A percentile compares a stretch with the other conserved stretches of the same genome.
phyloP scores from a whole-genome alignment of 176 grass and related monocot species.

The Elaeis guineensis region DNA sequence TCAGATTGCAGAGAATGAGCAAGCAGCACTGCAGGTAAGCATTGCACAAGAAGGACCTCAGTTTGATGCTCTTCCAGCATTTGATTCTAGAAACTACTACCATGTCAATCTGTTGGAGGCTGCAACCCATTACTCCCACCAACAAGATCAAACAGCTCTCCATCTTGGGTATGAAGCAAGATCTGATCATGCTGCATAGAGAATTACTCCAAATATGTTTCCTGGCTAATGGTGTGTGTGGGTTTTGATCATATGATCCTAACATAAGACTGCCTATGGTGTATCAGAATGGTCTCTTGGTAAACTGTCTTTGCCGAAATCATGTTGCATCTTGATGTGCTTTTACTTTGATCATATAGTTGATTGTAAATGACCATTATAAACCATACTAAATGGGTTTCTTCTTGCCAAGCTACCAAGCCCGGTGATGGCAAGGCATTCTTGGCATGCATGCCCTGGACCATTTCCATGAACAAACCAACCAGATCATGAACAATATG shows the following conservation, averaged over 20 bases:
- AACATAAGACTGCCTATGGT: too few relatives aligned
- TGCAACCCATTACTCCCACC: background rate
- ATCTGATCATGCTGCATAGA: background rate
- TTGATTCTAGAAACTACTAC: conserved; percentile 53
- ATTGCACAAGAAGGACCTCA: conserved; percentile 20
- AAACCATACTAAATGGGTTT: too few relatives aligned
- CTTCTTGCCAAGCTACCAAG: too few relatives aligned
- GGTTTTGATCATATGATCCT: too few relatives aligned
- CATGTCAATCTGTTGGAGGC: conserved; percentile 20
- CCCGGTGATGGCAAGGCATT: too few relatives aligned
- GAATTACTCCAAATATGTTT: background rate
- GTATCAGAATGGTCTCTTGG: background rate
- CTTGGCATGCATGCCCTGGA: too few relatives aligned
- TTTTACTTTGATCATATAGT: too few relatives aligned
- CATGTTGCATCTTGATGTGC: background rate
- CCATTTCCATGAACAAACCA: too few relatives aligned
- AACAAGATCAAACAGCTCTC: background rate
- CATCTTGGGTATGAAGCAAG: conserved; percentile 2
- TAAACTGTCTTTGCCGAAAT: background rate
- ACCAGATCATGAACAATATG: too few relatives aligned
- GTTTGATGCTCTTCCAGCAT: conserved; percentile 18
- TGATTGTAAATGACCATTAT: too few relatives aligned
- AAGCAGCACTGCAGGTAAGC: conserved; percentile 32
- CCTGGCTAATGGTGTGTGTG: too few relatives aligned
- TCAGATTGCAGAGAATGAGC: conserved; percentile 45